Evolutionary conservation across 1,139 yeast species (phyloP).

Genomic region (Wickerhamomyces sp.): DNA sequence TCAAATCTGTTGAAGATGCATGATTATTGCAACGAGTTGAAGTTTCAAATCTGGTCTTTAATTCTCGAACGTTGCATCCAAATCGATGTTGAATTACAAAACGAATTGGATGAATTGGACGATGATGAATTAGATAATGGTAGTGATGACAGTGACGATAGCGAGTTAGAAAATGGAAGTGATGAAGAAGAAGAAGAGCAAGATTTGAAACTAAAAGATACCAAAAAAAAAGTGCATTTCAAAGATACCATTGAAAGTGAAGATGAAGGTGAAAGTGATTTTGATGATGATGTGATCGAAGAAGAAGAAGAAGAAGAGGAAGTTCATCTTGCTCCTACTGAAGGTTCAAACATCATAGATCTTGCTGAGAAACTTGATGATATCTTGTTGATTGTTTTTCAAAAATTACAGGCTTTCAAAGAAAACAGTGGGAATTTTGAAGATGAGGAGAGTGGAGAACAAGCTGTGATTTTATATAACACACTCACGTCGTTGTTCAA

Average conservation of each 20-base stretch:
- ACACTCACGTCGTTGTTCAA: constrained; percentile 74
- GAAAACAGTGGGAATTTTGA: constrained; percentile 40
- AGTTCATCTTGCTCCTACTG: constrained; percentile 33
- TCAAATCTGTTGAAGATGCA: constrained; percentile 54
- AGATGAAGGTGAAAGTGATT: constrained; percentile 21
- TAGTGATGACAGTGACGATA: constrained; percentile 66
- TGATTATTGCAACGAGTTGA: constrained; percentile 70
- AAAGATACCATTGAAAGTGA: constrained; percentile 39
- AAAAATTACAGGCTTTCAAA: constrained; percentile 30
- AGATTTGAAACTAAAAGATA: constrained; percentile 32
- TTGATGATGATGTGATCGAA: constrained; percentile 27
- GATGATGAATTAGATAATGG: constrained; percentile 77
- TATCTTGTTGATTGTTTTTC: constrained; percentile 51
- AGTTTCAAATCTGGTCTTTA: constrained; percentile 72
- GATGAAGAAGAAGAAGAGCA: constrained; percentile 32
- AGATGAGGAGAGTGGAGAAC: constrained; percentile 38
- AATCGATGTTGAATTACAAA: constrained; percentile 90
- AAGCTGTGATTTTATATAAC: constrained; percentile 70
- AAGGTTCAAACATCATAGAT: constrained; percentile 51
- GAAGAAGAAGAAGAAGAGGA: constrained; percentile 30
- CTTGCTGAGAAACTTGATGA: constrained; percentile 67
- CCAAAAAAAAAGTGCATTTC: constrained; percentile 20
- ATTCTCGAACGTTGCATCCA: constrained; percentile 77
- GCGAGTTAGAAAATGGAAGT: constrained; percentile 59
- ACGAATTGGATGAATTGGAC: constrained; percentile 79